Evolutionary conservation across 1,284 basidiomycete genomes (phyloP), one percentile per base, ranked within the genome.

Genomic region (Cerrena zonata): DNA sequence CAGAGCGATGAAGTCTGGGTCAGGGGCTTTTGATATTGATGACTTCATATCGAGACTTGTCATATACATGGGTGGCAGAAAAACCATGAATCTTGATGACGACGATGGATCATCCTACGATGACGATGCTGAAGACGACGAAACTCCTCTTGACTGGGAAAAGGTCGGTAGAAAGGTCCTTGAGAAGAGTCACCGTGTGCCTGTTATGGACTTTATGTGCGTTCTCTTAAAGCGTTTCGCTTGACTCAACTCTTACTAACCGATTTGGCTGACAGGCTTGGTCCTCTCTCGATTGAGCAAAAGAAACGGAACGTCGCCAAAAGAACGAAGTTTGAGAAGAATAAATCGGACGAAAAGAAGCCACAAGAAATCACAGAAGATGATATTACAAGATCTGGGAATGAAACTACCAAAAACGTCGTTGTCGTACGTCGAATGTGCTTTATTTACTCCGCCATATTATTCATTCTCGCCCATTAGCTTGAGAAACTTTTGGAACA

Each of bases 381-480:
- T 26, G 89, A 91, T 57, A 88, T 91, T 50, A 73, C 79, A 41
- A 76, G 85, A 2, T 84, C 86, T 3, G 80, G 85, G 58, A 91
- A 91, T 56, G 89, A 91, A 65, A 91, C 89, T 1, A 86, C 86
- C 1, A 87, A 86, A 66, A 90, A 90, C 55, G 88, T 91, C 7
- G 67, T 73, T 5, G 69, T 70, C 23, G 88, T 88, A 59, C 50
- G 77, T 63, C 36, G 38, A 43, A 45, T 37, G 44, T 36, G 48
- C 30, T 34, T 34, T 25, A 10, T 44, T 34, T 11, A 15, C 44
- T 22, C 42, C 22, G 19, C 18, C 5, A 44, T 44, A 13, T 44
- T 7, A 24, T 7, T 7, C 22, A 10, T 34, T 13, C 36, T 45
- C n/a, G 15, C 7, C 19, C 24, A 36, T 4, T 47, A 88, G 84